Evolutionary conservation across 2,329 filamentous ascomycete genomes (phyloP).

Genomic region (Geosmithia flava): DNA sequence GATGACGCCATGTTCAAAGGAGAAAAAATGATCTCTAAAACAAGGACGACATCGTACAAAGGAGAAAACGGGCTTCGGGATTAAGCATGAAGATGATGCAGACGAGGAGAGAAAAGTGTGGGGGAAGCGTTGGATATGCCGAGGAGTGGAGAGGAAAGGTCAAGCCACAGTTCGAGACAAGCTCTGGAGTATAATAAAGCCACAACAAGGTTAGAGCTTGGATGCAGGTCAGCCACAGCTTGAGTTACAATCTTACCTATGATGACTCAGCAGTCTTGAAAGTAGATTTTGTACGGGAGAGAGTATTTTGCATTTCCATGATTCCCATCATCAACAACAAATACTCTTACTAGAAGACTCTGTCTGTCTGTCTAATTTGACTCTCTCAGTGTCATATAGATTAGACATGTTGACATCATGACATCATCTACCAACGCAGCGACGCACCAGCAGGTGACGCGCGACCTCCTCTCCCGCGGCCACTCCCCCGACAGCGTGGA

Average conservation of each 20-base stretch:
- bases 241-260: no score
- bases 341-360: no score
- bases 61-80: neutral
- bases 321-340: no score
- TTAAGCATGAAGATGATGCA: neutral
- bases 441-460: constrained; percentile 29
- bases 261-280: no score
- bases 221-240: no score
- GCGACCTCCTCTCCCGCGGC: constrained; percentile 60
- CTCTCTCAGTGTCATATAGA: neutral
- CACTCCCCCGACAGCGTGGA: constrained; percentile 62
- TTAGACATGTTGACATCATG: neutral
- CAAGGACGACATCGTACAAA: neutral
- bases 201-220: no score
- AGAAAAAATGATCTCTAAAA: neutral
- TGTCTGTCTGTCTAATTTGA: no score
- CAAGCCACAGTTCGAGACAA: no score
- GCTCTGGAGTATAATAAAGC: no score
- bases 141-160: neutral
- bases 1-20: neutral
- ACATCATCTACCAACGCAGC: neutral
- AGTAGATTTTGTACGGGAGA: no score
- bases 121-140: neutral
- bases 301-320: no score
- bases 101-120: neutral